These are phyloP conservation scores for Chalciporus sp. DNA, from an alignment of 1,284 basidiomycete genomes.

Conservation along the genomic window DNA sequence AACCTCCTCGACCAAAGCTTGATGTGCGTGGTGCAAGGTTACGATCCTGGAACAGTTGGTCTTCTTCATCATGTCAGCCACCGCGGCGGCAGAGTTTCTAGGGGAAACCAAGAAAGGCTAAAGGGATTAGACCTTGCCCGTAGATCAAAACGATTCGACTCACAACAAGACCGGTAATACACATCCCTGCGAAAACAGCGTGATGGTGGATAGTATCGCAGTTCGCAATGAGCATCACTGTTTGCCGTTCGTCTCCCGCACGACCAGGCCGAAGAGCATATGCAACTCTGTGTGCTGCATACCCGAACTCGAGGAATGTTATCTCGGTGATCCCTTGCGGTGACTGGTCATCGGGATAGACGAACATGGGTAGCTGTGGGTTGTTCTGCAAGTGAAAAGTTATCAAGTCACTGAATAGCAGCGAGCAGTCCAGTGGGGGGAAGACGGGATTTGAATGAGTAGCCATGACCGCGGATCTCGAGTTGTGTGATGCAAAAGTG, in stretches of 20 bases:
- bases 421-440: constrained; percentile 12
- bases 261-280: constrained; percentile 18
- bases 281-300: constrained; percentile 31
- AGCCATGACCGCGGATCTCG: background rate
- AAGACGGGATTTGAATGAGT: background rate
- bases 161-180: constrained; percentile 31
- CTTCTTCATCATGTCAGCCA: constrained; percentile 29
- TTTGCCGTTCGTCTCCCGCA: constrained; percentile 18
- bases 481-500: background rate
- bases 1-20: constrained; percentile 24
- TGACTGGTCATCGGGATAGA: constrained; percentile 10
- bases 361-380: constrained; percentile 14
- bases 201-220: constrained; percentile 32
- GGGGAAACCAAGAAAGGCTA: constrained; percentile 37
- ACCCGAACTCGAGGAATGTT: constrained; percentile 27
- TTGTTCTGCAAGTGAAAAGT: constrained; percentile 25
- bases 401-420: constrained; percentile 14
- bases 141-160: background rate
- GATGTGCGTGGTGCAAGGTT: constrained; percentile 23
- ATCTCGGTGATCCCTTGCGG: constrained; percentile 11
- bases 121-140: background rate
- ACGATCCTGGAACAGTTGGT: constrained; percentile 31
- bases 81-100: constrained; percentile 32
- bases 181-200: constrained; percentile 26
- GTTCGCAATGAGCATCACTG: constrained; percentile 32